Evolutionary conservation across 2,329 filamentous ascomycete species (phyloP).

Genomic region (Diaporthe citriasiana): DNA sequence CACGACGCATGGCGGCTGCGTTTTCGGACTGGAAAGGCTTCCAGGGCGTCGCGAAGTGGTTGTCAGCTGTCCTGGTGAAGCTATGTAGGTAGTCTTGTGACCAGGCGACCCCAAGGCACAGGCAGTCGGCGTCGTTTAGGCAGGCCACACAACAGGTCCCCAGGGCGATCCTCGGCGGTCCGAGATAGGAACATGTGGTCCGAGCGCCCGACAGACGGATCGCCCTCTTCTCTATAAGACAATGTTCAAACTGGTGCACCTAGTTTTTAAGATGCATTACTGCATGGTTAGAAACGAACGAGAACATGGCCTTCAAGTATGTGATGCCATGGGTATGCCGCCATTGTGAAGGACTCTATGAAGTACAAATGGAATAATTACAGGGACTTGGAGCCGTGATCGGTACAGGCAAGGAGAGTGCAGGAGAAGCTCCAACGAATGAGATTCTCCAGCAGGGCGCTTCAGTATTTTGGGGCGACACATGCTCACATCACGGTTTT

Average conservation of each 20-base stretch:
- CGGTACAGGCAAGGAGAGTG: neutral
- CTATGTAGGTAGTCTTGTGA: constrained; percentile 26
- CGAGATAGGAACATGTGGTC: constrained; percentile 38
- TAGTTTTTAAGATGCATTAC: no score
- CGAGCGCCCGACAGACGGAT: neutral
- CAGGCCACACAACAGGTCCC: constrained; percentile 6
- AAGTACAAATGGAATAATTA: neutral
- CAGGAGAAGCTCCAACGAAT: neutral
- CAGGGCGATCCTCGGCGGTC: constrained; percentile 15
- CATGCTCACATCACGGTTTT: neutral
- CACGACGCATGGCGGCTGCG: constrained; percentile 77
- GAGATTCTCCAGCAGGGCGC: neutral
- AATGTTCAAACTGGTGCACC: neutral
- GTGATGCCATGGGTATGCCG: neutral
- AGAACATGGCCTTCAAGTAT: neutral
- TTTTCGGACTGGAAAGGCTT: constrained; percentile 35
- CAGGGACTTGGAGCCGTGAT: neutral
- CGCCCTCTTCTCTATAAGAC: neutral
- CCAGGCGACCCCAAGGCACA: constrained; percentile 19
- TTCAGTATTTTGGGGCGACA: neutral
- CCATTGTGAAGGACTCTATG: neutral
- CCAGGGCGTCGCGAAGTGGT: constrained; percentile 15
- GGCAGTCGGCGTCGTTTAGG: constrained; percentile 28
- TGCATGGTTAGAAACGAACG: neutral
- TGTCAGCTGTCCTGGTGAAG: constrained; percentile 20